These are phyloP conservation scores for Alternaria gaisen DNA, from an alignment of 2,329 filamentous ascomycete genomes.

Conservation along the genomic window DNA sequence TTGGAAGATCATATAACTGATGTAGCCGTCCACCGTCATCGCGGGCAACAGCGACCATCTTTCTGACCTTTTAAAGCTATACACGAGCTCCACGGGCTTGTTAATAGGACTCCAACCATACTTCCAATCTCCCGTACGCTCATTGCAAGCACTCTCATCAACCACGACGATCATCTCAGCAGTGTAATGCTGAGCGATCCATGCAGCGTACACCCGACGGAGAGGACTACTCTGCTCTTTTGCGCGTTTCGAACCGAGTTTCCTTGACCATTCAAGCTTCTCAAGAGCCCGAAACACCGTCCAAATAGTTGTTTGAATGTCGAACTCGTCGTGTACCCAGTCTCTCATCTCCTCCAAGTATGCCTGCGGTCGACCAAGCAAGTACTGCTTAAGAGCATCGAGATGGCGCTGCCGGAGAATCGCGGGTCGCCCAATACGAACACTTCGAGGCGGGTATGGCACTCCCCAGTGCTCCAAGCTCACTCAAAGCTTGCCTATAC, in stretches of 20 bases:
- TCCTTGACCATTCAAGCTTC: not conserved
- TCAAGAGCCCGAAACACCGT: no score
- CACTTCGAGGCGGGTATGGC: no score
- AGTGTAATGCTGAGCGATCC: conserved; percentile 3
- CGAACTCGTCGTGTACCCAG: conserved; percentile 12
- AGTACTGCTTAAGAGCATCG: no score
- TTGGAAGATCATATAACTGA: conserved; percentile 2
- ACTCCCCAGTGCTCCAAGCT: no score
- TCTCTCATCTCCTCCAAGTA: conserved; percentile 17
- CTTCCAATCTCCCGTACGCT: conserved; percentile 22
- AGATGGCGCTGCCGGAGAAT: no score
- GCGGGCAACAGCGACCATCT: conserved; percentile 17
- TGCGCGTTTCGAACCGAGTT: conserved; percentile 11
- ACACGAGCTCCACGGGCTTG: not conserved
- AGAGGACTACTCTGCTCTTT: conserved; percentile 1
- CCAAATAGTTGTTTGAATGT: not conserved
- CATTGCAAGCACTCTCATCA: conserved; percentile 21
- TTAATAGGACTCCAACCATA: conserved; percentile 16
- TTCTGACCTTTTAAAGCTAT: conserved; percentile 1
- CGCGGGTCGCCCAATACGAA: no score
- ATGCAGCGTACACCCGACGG: no score
- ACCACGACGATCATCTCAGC: conserved; percentile 19
- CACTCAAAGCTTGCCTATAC: no score
- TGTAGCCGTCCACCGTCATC: conserved; percentile 17
- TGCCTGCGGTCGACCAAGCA: conserved; percentile 6